Evolutionary conservation across 164 flowering plant species (phyloP).

Genomic region (Litsea cubeba): DNA sequence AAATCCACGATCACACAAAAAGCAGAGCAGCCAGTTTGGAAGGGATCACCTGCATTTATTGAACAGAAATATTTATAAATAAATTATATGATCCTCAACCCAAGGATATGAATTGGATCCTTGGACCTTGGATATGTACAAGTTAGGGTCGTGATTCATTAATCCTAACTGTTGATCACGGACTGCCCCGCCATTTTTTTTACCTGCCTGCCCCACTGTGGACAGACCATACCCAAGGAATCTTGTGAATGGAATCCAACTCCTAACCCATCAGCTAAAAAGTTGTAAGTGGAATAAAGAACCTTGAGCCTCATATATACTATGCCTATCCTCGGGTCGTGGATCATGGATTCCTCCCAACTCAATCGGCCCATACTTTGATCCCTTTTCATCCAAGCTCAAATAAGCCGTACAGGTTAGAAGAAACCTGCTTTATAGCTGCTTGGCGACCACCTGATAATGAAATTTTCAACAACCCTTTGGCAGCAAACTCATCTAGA

Average conservation of each 20-base stretch:
- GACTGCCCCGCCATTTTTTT: background rate
- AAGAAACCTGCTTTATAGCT: conserved; percentile 47
- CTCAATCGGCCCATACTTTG: background rate
- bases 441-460: conserved; percentile 22
- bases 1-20: background rate
- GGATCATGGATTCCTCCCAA: background rate
- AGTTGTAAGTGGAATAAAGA: background rate
- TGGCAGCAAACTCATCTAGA: conserved; percentile 49
- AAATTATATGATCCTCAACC: background rate
- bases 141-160: background rate
- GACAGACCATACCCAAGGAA: background rate
- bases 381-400: background rate
- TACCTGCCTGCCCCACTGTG: background rate
- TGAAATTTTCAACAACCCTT: conserved; percentile 39
- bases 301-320: background rate
- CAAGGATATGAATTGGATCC: background rate
- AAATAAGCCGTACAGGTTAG: background rate
- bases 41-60: background rate
- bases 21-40: background rate
- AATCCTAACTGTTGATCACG: background rate
- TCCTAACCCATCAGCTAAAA: background rate
- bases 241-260: background rate
- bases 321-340: background rate
- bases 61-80: too few species aligned
- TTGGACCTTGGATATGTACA: background rate